A percentile compares a stretch with the other conserved stretches of the same genome.
Evolutionary conservation across 176 grass and related monocot genomes (phyloP).

Genomic region (Cenchrus americanus): DNA sequence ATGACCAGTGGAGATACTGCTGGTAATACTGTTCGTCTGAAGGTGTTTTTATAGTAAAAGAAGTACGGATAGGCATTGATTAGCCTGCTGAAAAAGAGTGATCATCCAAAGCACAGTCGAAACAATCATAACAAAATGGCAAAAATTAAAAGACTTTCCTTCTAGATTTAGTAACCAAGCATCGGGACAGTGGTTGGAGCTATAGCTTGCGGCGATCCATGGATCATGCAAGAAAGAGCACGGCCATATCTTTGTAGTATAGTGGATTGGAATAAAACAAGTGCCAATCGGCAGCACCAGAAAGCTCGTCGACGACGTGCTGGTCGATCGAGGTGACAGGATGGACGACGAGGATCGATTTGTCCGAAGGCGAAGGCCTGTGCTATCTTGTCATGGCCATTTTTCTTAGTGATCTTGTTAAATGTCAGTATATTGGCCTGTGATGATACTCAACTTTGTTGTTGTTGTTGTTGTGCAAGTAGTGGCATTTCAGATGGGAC

Average conservation of each 20-base stretch:
- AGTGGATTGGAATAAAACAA: background rate
- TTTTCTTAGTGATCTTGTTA: constrained; percentile 43
- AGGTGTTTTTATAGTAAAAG: background rate
- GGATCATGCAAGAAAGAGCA: background rate
- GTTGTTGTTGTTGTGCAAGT: constrained; percentile 25
- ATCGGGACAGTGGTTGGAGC: background rate
- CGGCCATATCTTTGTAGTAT: background rate
- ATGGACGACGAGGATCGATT: constrained; percentile 19
- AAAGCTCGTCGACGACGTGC: background rate
- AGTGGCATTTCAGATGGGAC: constrained; percentile 52
- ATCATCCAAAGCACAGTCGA: background rate
- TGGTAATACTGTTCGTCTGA: background rate
- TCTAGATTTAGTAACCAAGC: constrained; percentile 33
- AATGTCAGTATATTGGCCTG: constrained; percentile 24
- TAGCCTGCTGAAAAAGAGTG: background rate
- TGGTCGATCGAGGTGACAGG: constrained; percentile 27
- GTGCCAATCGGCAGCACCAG: background rate
- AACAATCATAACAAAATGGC: background rate
- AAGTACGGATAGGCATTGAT: background rate
- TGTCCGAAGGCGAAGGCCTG: background rate
- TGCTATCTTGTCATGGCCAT: constrained; percentile 29
- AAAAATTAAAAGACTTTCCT: constrained; percentile 12
- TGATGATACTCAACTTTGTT: constrained; percentile 27
- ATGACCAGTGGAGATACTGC: constrained; percentile 23
- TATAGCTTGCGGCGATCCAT: background rate